A percentile compares a stretch with the other conserved stretches of the same genome.
phyloP scores from a whole-genome alignment of 2,329 filamentous ascomycete genomes.

The Penicillium sp. region DNA sequence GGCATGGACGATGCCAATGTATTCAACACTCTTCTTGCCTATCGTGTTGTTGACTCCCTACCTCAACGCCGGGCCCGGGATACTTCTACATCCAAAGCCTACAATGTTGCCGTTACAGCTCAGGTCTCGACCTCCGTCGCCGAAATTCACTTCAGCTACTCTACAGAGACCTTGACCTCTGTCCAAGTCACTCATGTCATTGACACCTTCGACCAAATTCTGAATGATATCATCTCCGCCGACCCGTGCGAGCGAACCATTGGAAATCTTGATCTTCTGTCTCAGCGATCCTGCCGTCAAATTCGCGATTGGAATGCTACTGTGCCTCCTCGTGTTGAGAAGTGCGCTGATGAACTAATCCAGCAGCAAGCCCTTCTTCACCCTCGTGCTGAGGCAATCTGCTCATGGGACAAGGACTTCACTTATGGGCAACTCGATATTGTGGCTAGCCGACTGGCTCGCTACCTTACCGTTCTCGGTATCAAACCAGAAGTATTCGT shows the following conservation, averaged over 20 bases:
- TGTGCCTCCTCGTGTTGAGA: conserved; percentile 29
- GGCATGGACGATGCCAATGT: conserved; percentile 23
- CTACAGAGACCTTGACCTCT: conserved; percentile 52
- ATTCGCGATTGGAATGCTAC: conserved; percentile 36
- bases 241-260: conserved; percentile 16
- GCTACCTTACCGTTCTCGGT: conserved; percentile 38
- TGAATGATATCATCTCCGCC: conserved; percentile 27
- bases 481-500: conserved; percentile 42
- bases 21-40: conserved; percentile 36
- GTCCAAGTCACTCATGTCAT: conserved; percentile 32
- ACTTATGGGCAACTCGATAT: conserved; percentile 40
- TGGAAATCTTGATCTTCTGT: conserved; percentile 32
- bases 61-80: conserved; percentile 6
- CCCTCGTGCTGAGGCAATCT: conserved; percentile 31
- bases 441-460: conserved; percentile 38
- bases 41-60: conserved; percentile 9
- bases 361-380: conserved; percentile 29
- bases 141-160: conserved; percentile 53
- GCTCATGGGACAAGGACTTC: conserved; percentile 39
- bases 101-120: conserved; percentile 31
- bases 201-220: conserved; percentile 34
- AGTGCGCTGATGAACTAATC: conserved; percentile 40
- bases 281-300: conserved; percentile 31
- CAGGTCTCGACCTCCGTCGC: conserved; percentile 35
- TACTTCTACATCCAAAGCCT: conserved; percentile 12